Percentiles rank a stretch among this genome's conserved stretches.
These are phyloP conservation scores for Raphanus raphanistrum DNA, from an alignment of 345 rosid species.

Conservation along the genomic window DNA sequence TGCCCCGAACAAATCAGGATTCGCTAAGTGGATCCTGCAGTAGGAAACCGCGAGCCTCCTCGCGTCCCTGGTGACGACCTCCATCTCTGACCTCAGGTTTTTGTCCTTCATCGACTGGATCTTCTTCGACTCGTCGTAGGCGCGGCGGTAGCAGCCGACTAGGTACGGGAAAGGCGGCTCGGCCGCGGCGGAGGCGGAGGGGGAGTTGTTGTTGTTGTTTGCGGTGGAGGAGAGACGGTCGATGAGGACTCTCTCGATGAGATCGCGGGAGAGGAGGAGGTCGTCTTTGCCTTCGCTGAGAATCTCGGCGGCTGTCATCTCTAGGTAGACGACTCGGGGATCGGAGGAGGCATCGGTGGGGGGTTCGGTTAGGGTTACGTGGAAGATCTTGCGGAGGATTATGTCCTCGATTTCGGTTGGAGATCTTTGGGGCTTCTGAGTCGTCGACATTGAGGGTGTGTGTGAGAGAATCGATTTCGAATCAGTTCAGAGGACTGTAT, in stretches of 20 bases:
- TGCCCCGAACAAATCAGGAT: constrained; percentile 65
- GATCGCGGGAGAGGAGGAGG: constrained; percentile 64
- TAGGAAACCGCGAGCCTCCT: constrained; percentile 75
- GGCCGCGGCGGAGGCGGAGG: constrained; percentile 39
- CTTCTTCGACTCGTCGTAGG: constrained; percentile 76
- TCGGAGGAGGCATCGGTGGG: constrained; percentile 32
- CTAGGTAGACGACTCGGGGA: constrained; percentile 61
- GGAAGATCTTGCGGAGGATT: constrained; percentile 77
- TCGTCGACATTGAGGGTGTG: constrained; percentile 51
- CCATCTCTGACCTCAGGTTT: constrained; percentile 64
- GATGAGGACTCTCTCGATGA: constrained; percentile 72
- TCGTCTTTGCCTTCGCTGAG: constrained; percentile 84
- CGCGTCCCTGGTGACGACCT: constrained; percentile 55
- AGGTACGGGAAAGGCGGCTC: constrained; percentile 74
- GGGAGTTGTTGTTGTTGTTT: constrained; percentile 51
- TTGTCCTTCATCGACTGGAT: constrained; percentile 82
- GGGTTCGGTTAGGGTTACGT: constrained; percentile 58
- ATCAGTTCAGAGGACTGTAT: background rate
- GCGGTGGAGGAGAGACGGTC: constrained; percentile 77
- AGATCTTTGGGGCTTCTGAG: constrained; percentile 56
- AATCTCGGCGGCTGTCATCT: constrained; percentile 87
- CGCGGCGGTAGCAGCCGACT: constrained; percentile 74
- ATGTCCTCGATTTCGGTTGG: constrained; percentile 83
- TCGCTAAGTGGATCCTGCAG: constrained; percentile 70
- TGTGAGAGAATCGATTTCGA: constrained; percentile 6